These are phyloP conservation scores for Xerocomus nothofagi DNA, from an alignment of 1,284 basidiomycete genomes.

Conservation along the genomic window DNA sequence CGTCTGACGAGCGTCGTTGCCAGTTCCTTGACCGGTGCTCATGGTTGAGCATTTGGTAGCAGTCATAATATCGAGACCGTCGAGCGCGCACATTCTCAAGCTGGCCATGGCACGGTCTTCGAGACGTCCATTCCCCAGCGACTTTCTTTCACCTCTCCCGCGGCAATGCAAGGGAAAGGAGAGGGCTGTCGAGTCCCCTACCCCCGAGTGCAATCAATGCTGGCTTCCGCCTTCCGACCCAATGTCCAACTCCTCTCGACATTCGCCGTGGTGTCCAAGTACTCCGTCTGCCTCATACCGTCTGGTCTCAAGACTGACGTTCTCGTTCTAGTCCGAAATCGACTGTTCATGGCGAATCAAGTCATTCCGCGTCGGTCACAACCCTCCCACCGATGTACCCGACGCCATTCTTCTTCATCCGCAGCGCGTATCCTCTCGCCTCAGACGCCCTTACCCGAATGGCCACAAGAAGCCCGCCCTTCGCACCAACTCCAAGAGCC, in stretches of 20 bases:
- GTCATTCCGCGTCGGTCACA: constrained; percentile 28
- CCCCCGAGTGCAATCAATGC: constrained; percentile 31
- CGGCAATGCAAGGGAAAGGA: constrained; percentile 53
- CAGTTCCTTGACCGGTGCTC: constrained; percentile 17
- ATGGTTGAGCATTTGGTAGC: constrained; percentile 35
- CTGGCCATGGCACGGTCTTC: constrained; percentile 30
- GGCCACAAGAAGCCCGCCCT: constrained; percentile 2
- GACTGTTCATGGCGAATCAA: constrained; percentile 37
- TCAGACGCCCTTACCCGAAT: constrained; percentile 16
- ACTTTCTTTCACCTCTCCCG: constrained; percentile 57
- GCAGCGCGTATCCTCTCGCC: constrained; percentile 24
- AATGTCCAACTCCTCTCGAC: constrained; percentile 40
- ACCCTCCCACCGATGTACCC: constrained; percentile 28
- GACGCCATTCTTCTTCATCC: constrained; percentile 33
- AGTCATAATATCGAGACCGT: constrained; percentile 23
- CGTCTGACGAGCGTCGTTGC: neutral
- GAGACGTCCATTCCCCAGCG: constrained; percentile 36
- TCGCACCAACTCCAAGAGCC: constrained; percentile 7
- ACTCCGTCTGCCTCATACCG: constrained; percentile 4
- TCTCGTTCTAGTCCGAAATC: constrained; percentile 27
- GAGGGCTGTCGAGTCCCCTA: constrained; percentile 37
- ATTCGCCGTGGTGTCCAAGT: constrained; percentile 46
- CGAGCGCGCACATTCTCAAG: constrained; percentile 21
- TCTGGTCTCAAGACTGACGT: constrained; percentile 12
- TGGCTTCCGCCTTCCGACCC: constrained; percentile 20